Evolutionary conservation across 1,284 basidiomycete species (phyloP), one percentile per base, ranked within the genome.

Genomic region (Boletus subluridellus): DNA sequence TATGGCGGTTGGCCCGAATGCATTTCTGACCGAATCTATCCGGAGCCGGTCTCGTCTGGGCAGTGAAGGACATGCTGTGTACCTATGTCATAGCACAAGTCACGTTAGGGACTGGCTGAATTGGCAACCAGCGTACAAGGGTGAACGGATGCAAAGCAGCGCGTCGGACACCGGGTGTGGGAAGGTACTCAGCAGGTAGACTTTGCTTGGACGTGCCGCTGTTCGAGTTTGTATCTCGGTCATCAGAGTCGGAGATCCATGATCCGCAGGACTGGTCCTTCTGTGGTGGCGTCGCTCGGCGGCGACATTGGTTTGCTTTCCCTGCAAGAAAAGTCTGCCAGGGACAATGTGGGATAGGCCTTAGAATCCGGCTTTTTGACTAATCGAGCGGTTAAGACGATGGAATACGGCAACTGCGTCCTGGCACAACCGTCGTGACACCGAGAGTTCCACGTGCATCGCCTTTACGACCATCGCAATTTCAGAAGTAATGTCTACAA

Each of bases 81-180:
- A n/a, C 11, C 39, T 12, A 55, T 24, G 11, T 28, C 7, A 12
- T 35, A 8, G 38, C 0, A 28, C 5, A 12, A 28, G 10, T 15
- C 24, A 34, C 5, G 49, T 21, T 69, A 11, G 62, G 65, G 7
- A 61, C 41, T 14, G 60, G 63, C 37, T 66, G 60, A 8, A 60
- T 58, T 10, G 66, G 66, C 7, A 61, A 50, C 7, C 58, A 66
- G 32, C 60, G 66, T 8, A 35, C 26, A 38, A 55, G 35, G 15
- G 52, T 39, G 30, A 21, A 7, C 48, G 57, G 2, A 14, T n/a
- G 9, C 3, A 44, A 37, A n/a, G 30, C 4, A n/a, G 14, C n/a
- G 10, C 49, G 44, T 35, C n/a, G 60, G 14, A 51, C 15, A 26
- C 21, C 21, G 21, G 57, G 59, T 17, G 64, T 60, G n/a, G 46